Evolutionary conservation across 2,329 filamentous ascomycete genomes (phyloP), one percentile per base, ranked within the genome.

Genomic region (Chalara sp.): DNA sequence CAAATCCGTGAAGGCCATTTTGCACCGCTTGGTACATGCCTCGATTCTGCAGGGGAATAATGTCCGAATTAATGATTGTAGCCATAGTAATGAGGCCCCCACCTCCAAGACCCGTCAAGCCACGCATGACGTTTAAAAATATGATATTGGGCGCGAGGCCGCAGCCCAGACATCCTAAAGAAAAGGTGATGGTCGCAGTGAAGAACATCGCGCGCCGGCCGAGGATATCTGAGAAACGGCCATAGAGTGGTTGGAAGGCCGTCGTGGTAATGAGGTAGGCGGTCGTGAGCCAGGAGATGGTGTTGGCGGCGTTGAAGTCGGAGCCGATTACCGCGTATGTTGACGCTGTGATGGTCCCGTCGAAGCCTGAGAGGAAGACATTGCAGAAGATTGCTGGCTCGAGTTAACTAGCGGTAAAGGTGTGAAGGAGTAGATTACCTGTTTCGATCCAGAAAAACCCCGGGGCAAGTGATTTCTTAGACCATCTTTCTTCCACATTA

Each of bases 291-390:
- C 86, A 89, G 0, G 84, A 87, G 1, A 86, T 84, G 8, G 81
- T 80, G 61, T 89, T 87, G 8, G 84, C 83, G 3, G 84, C 79
- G 55, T 80, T 73, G 61, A 89, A 89, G 58, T 87, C 79, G n/a
- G 84, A 87, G 44, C 83, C 85, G 56, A 89, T 87, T 48, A 86
- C 80, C 3, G 83, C 83, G 62, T 89, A 86, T 1, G 81, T 86
- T 2, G 85, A 81, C 0, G 84, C 85, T 63, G 86, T 89, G 50
- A 89, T 75, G 0, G 86, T 89, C 3, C 81, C 79, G 63, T 89
- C 86, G 58, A 89, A 88, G 2, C 79, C 80, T 30, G 77, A 78
- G 6, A 85, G 72, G 52, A 85, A 84, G 6, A 84, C 80, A 54
- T 84, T 84, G 42, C 76, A 73, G 70, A 83, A 81, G 58, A 84